phyloP scores from a whole-genome alignment of 257 asterid genomes.

The Phtheirospermum japonicum region DNA sequence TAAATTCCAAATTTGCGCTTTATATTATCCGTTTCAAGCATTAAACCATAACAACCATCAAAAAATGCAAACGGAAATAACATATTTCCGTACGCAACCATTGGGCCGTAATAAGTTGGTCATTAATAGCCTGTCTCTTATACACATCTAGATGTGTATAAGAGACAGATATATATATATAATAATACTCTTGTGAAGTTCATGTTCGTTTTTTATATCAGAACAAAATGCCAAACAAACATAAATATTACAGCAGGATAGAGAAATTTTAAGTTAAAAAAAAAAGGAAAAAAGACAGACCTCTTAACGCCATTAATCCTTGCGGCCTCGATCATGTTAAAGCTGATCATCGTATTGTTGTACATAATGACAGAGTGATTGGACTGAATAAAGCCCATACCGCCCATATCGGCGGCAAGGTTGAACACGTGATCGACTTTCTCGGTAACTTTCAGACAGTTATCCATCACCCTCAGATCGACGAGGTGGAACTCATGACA shows the following conservation, averaged over 20 bases:
- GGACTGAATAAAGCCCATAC: slow-evolving; percentile 90
- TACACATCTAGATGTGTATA: too few relatives aligned
- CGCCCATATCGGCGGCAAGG: slow-evolving; percentile 94
- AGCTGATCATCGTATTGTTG: slow-evolving; percentile 85
- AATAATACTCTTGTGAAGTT: too few relatives aligned
- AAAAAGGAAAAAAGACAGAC: slow-evolving; percentile 30
- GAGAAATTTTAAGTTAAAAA: too few relatives aligned
- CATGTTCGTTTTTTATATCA: too few relatives aligned
- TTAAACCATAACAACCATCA: too few relatives aligned
- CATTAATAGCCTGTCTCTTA: too few relatives aligned
- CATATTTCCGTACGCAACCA: too few relatives aligned
- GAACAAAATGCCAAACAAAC: background rate
- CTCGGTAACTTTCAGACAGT: slow-evolving; percentile 67
- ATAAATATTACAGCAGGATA: background rate
- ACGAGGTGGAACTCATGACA: slow-evolving; percentile 82
- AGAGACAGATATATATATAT: too few relatives aligned
- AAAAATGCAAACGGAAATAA: background rate
- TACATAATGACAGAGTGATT: slow-evolving; percentile 90
- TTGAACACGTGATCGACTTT: slow-evolving; percentile 76
- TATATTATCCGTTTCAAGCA: too few relatives aligned
- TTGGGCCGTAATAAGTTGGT: too few relatives aligned
- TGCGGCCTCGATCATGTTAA: slow-evolving; percentile 85
- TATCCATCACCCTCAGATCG: slow-evolving; percentile 91
- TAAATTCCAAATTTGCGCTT: too few relatives aligned
- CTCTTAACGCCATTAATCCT: slow-evolving; percentile 73